These are phyloP conservation scores for Escovopsis sp. DNA, from an alignment of 2,329 filamentous ascomycete genomes.

Conservation along the genomic window DNA sequence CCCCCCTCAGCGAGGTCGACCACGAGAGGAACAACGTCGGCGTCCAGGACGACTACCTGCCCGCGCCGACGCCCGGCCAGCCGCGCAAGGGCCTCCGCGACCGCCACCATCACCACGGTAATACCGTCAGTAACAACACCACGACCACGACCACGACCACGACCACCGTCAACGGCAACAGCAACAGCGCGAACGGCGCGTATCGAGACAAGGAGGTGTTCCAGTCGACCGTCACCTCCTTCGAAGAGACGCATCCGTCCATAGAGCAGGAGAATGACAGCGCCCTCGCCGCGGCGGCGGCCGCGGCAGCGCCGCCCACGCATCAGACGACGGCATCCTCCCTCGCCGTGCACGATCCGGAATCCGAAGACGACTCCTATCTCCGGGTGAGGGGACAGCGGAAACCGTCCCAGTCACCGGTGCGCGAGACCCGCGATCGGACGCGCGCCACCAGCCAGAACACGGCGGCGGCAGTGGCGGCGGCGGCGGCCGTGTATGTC, in stretches of 20 bases:
- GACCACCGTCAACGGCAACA: no score
- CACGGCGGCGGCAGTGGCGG: conserved; percentile 30
- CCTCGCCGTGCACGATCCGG: conserved; percentile 45
- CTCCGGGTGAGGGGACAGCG: conserved; percentile 57
- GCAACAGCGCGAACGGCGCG: conserved; percentile 19
- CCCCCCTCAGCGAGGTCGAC: conserved; percentile 88
- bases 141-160: no score
- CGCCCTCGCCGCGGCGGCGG: conserved; percentile 12
- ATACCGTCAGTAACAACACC: no score
- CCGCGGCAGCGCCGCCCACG: no score
- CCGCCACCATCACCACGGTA: conserved; percentile 40
- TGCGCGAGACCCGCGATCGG: conserved; percentile 36
- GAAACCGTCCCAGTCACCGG: conserved; percentile 50
- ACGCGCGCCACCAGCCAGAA: conserved; percentile 62
- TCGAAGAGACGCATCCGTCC: conserved; percentile 33
- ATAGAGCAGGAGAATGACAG: conserved; percentile 45
- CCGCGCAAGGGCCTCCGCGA: conserved; percentile 80
- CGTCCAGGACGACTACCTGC: conserved; percentile 79
- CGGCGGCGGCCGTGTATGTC: conserved; percentile 35
- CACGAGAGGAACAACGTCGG: conserved; percentile 55
- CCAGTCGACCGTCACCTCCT: conserved; percentile 17
- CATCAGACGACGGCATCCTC: conserved; percentile 24
- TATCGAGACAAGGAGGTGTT: conserved; percentile 45
- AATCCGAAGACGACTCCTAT: conserved; percentile 74
- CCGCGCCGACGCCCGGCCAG: conserved; percentile 88